Evolutionary conservation across 2,329 filamentous ascomycete species (phyloP).

Genomic region (Westerdykella sp.): DNA sequence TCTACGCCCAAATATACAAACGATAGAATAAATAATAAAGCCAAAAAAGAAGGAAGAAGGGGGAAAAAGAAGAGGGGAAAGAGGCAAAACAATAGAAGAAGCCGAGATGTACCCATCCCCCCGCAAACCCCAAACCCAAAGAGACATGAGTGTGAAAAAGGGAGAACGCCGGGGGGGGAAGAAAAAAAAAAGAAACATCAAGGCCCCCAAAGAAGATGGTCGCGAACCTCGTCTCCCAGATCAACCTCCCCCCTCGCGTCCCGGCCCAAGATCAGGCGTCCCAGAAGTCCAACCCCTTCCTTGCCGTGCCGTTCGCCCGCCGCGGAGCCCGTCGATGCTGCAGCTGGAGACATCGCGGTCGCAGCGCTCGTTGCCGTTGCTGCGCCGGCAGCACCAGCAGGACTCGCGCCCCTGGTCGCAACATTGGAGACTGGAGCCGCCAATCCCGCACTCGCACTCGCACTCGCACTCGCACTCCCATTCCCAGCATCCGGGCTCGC

Average conservation of each 20-base stretch:
- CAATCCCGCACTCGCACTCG: no score
- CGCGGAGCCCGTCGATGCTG: neutral
- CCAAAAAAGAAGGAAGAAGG: neutral
- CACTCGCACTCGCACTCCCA: no score
- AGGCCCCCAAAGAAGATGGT: conserved; percentile 41
- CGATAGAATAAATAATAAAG: neutral
- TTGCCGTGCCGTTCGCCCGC: neutral
- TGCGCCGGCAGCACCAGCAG: conserved; percentile 17
- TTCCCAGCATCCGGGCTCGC: conserved; percentile 9
- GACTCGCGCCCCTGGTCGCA: conserved; percentile 30
- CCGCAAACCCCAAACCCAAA: no score
- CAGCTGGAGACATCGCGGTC: conserved; percentile 4
- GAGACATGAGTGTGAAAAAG: neutral
- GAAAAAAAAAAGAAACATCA: conserved; percentile 18
- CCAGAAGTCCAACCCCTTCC: conserved; percentile 15
- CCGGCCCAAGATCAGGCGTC: conserved; percentile 12
- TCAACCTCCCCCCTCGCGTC: neutral
- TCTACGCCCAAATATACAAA: no score
- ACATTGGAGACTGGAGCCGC: conserved; percentile 15
- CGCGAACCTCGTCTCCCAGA: conserved; percentile 38
- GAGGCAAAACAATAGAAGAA: conserved; percentile 1
- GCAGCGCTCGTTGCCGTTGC: neutral
- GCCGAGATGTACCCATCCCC: conserved; percentile 8
- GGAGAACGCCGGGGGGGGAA: conserved; percentile 24
- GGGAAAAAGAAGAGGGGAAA: no score